These are phyloP conservation scores for Agaricus sinodeliciosus DNA, from an alignment of 768 basidiomycete species.

Conservation along the genomic window DNA sequence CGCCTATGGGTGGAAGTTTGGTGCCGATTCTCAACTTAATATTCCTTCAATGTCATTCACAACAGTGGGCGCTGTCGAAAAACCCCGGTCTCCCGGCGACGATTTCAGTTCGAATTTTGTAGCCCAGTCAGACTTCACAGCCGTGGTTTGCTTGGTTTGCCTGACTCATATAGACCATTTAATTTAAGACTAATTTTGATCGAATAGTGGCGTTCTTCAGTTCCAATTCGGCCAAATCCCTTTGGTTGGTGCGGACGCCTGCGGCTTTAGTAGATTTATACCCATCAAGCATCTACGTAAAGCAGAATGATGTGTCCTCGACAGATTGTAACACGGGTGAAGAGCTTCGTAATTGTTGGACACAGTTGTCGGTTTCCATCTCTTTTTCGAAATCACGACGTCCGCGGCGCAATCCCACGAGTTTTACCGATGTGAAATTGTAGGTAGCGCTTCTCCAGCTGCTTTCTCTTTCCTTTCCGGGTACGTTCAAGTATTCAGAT, in stretches of 20 bases:
- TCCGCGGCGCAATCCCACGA: slow-evolving; percentile 59
- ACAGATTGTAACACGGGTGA: slow-evolving; percentile 63
- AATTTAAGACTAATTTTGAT: slow-evolving; percentile 3
- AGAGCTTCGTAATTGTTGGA: slow-evolving; percentile 81
- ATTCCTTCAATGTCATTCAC: slow-evolving; percentile 60
- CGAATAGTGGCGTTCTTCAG: slow-evolving; percentile 60
- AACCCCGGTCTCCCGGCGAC: slow-evolving; percentile 46
- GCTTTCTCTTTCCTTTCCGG: slow-evolving; percentile 77
- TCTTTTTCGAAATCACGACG: slow-evolving; percentile 80
- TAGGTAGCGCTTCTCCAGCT: slow-evolving; percentile 63
- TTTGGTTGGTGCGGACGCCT: slow-evolving; percentile 78
- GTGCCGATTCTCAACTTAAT: slow-evolving; percentile 47
- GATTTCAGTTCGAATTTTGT: slow-evolving; percentile 36
- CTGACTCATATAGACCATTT: slow-evolving; percentile 8
- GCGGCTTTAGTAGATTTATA: slow-evolving; percentile 47
- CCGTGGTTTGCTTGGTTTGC: slow-evolving; percentile 27
- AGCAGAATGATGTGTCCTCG: not conserved
- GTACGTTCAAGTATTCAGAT: slow-evolving; percentile 28
- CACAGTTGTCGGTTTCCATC: slow-evolving; percentile 77
- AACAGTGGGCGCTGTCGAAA: slow-evolving; percentile 39
- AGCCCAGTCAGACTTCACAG: slow-evolving; percentile 29
- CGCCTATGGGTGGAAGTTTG: slow-evolving; percentile 38
- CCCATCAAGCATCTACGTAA: slow-evolving; percentile 14
- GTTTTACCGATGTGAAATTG: slow-evolving; percentile 77
- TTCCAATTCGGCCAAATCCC: slow-evolving; percentile 84